Evolutionary conservation across 2,329 filamentous ascomycete genomes (phyloP).

Genomic region (Sarocladium strictum): DNA sequence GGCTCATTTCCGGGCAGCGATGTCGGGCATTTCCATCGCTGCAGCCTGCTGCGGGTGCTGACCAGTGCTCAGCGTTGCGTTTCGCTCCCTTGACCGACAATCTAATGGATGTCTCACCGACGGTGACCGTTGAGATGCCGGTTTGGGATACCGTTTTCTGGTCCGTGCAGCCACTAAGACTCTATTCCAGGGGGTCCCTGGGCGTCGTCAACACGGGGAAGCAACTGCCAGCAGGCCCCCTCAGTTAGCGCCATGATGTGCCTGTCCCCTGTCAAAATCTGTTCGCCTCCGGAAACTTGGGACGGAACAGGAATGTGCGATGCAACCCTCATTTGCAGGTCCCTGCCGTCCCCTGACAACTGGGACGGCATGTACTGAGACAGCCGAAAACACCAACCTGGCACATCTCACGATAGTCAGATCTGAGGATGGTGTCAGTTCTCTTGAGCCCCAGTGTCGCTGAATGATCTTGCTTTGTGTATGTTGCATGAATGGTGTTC

Average conservation of each 20-base stretch:
- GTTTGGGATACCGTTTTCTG: slow-evolving; percentile 8
- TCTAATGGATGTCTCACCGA: slow-evolving; percentile 7
- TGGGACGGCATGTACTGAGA: background rate
- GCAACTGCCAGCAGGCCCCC: background rate
- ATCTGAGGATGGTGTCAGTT: no score
- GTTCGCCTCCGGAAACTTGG: slow-evolving; percentile 6
- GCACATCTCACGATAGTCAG: background rate
- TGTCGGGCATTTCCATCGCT: slow-evolving; percentile 1
- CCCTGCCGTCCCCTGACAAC: slow-evolving; percentile 1
- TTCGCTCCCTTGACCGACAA: slow-evolving; percentile 8
- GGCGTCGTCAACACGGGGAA: background rate
- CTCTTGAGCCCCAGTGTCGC: no score
- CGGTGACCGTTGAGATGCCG: slow-evolving; percentile 1
- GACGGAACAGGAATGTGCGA: slow-evolving; percentile 4
- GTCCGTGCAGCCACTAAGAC: background rate
- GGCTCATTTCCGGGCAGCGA: slow-evolving; percentile 7
- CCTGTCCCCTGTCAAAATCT: background rate
- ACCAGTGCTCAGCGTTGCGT: background rate
- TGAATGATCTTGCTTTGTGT: no score
- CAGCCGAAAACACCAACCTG: background rate
- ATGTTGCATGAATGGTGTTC: no score
- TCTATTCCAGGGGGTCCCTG: background rate
- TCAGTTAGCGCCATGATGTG: background rate
- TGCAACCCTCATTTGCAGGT: background rate
- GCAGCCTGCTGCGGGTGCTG: slow-evolving; percentile 4